Base-by-base conservation (phyloP, 352 stramenopile species). In the Globisporangium carolinianum region DNA sequence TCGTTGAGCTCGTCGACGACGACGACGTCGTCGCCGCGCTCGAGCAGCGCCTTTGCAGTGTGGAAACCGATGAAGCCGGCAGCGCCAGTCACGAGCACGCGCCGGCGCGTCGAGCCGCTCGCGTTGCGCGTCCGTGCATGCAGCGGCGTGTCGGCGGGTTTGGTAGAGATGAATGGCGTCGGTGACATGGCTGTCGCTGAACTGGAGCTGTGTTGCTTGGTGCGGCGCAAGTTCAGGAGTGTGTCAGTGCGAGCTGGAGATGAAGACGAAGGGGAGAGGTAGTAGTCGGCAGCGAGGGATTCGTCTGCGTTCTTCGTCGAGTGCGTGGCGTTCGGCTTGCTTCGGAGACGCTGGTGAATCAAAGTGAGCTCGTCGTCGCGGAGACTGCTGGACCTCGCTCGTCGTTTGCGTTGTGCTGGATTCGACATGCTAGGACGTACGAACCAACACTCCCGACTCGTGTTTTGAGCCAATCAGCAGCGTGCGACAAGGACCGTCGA, bases 1-100 rank as follows among this genome's bases (percentile, higher is more conserved):
- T 99, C 94, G 69, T 99, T 99, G 54, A 99, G 78, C 77, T 99
- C 96, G 67, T 99, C 97, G 24, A 99, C 79, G 51, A 98, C 87
- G 1, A 99, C 87, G 35, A 99, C 96, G 53, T 91, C 72, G 56
- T 98, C 87, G 41, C 88, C 90, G 24, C 91, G 81, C 3, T 75
- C 69, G 4, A 98, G 76, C 38, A 98, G 75, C 38, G 76, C 70
- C 60, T 95, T 83, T 51, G 91, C 91, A 5, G 98, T 97, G 79
- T 98, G 91, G 65, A 93, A 98, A 18, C 96, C 96, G 59, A 99
- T 98, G 71, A 99, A 99, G 14, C 96, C 97, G 4, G 96, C 93
- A 32, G 87, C 96, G 24, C 96, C 96, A 3, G 96, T 99, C 42
- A 99, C 82, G 5, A 89, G 55, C 47, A 84, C 56, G 51, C 68